Base-by-base conservation (phyloP, 768 basidiomycete genomes). In the Lactarius quietus region DNA sequence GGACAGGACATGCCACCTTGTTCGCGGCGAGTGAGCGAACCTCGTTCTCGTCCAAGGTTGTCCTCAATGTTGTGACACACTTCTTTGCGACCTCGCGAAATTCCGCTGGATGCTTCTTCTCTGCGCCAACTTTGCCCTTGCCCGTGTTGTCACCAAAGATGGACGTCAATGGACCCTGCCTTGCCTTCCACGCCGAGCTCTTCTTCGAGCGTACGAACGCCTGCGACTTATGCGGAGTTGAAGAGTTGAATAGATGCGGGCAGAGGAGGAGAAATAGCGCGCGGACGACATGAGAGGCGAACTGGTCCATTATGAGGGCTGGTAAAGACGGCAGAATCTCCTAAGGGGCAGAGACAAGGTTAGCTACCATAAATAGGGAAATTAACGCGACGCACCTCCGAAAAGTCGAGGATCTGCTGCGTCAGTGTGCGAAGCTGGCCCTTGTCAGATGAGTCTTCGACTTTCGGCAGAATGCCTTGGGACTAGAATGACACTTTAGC, bases 251-350 rank as follows among this genome's bases (percentile, higher is more conserved):
- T 2, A 84, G 71, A 33, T 79, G 76, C 0, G 92, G 90, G 17
- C 85, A 86, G n/a, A 97, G 79, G 51, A 97, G 80, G 6, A 89
- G 73, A 17, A 98, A 82, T 3, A 98, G 76, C 28, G 89, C 85
- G 41, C 95, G 88, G 54, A 96, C 69, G 51, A 95, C 92, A 70
- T 98, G 96, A 0, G 96, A 95, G 39, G 90, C 94, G 71, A 94
- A 96, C 36, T 90, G 87, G 70, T 96, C 87, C 78, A 88, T 86
- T 45, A 96, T 77, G 52, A 95, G 83, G 9, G 80, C 77, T 0
- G 85, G 75, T 38, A 95, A 78, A 4, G 76, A 74, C 0, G 88
- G 86, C 1, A 86, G 71, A 38, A 98, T 72, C 81, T 95, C 93
- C 89, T 94, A 63, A 20, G 26, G 29, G 3, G 41, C 20, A 51